Conservation (phyloP, 2,329 filamentous ascomycete species). For the Teratosphaeria viscida region DNA sequence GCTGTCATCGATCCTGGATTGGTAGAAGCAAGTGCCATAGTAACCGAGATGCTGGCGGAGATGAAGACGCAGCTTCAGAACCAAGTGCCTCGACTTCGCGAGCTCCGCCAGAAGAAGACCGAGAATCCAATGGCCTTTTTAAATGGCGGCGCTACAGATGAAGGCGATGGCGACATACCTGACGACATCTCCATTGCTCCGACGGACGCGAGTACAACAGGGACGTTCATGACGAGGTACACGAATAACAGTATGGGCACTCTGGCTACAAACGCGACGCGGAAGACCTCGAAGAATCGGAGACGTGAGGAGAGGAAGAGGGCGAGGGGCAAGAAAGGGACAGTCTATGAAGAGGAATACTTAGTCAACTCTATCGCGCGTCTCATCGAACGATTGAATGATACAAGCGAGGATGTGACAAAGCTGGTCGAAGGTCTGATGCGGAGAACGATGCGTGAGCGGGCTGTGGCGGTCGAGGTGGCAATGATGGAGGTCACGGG, state of each 20-base stretch:
- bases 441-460: constrained; percentile 75
- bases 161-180: constrained; percentile 55
- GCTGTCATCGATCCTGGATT: constrained; percentile 67
- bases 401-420: constrained; percentile 59
- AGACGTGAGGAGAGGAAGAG: constrained; percentile 89
- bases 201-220: constrained; percentile 67
- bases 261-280: constrained; percentile 59
- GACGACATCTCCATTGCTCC: constrained; percentile 89
- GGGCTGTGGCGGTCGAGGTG: constrained; percentile 65
- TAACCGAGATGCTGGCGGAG: constrained; percentile 86
- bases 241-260: constrained; percentile 65
- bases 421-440: constrained; percentile 67
- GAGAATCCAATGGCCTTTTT: constrained; percentile 83
- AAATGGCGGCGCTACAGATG: constrained; percentile 43
- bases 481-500: constrained; percentile 65
- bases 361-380: constrained; percentile 77
- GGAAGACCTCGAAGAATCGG: constrained; percentile 79
- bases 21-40: constrained; percentile 67
- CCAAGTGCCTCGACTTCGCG: constrained; percentile 75
- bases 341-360: constrained; percentile 96
- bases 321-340: constrained; percentile 88
- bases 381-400: constrained; percentile 72
- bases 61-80: constrained; percentile 76
- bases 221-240: constrained; percentile 86
- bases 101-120: constrained; percentile 69